Base-by-base conservation (phyloP, 768 basidiomycete species). In the Leccinum sublutescens region DNA sequence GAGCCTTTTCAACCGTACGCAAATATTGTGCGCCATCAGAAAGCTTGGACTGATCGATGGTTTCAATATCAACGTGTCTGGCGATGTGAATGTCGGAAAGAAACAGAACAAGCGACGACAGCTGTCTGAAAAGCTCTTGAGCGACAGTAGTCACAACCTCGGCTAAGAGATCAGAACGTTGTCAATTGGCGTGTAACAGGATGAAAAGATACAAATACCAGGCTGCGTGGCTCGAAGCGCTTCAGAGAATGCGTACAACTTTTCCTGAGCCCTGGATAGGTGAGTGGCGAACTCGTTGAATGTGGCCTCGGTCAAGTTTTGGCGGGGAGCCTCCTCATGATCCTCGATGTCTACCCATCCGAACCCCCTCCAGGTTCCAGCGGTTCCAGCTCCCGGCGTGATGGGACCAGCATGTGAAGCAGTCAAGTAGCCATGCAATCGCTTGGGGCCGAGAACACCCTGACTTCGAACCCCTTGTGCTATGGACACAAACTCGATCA, bases 401-500 rank as follows among this genome's bases (percentile, higher is more conserved):
- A 76, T 74, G 2, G 79, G 63, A 5, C 79, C 79, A 36, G 79
- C 69, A 57, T 75, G 71, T 0, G 68, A 65, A 12, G 75, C 70
- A 29, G 66, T 64, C 55, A 81, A 66, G 21, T 75, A 72, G 17
- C 78, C 80, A 33, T 69, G 64, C 29, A 79, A 43, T 29, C 70
- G 75, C 62, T 73, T 80, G 25, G 67, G 63, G n/a, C 71, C 69
- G 21, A 66, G 55, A 9, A 58, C 49, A 34, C 68, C 68, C 23
- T 69, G 64, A 43, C 60, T 62, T 58, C 76, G 64, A 60, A 72
- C 66, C 2, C 62, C 63, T 62, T 89, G 85, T 5, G 88, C 84
- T 66, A 89, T 85, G 4, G 78, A 74, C 2, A 88, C 86, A 60
- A 89, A 91, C 0, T 85, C 81, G 38, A 80, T 69, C 6, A 92